A percentile compares a stretch with the other conserved stretches of the same genome.
These are phyloP conservation scores for Colletotrichum gigasporum DNA, from an alignment of 2,329 filamentous ascomycete genomes.

Conservation along the genomic window DNA sequence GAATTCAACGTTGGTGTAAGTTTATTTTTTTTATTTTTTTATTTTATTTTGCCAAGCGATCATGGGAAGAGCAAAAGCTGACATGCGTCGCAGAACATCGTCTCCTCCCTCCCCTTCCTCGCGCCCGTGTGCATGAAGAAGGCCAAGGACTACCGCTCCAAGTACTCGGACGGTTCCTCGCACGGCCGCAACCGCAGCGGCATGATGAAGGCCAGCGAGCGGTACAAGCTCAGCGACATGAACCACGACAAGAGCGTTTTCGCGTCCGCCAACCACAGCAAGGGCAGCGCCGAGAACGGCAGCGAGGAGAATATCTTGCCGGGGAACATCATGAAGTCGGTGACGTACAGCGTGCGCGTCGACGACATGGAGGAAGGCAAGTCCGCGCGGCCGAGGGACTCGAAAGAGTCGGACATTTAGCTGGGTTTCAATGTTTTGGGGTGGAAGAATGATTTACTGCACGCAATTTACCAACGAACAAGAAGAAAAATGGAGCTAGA, in stretches of 20 bases:
- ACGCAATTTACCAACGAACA: neutral
- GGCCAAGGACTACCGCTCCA: slow-evolving; percentile 51
- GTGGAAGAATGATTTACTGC: neutral
- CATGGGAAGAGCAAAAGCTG: neutral
- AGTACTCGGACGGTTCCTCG: slow-evolving; percentile 42
- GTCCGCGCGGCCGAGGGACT: slow-evolving; percentile 1
- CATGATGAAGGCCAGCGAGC: slow-evolving; percentile 40
- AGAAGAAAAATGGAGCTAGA: neutral
- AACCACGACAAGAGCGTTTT: slow-evolving; percentile 43
- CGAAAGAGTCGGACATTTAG: slow-evolving; percentile 1
- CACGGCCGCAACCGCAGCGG: slow-evolving; percentile 34
- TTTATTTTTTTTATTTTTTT: too few relatives aligned
- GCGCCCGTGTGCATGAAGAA: slow-evolving; percentile 54
- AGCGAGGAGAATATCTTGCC: slow-evolving; percentile 52
- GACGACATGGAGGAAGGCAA: slow-evolving; percentile 36
- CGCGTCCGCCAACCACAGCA: slow-evolving; percentile 35
- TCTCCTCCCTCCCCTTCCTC: slow-evolving; percentile 56
- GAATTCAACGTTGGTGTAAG: slow-evolving; percentile 67
- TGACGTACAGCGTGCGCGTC: slow-evolving; percentile 51
- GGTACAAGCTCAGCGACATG: slow-evolving; percentile 50
- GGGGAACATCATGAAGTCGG: slow-evolving; percentile 51
- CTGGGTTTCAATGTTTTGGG: too few relatives aligned
- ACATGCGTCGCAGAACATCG: slow-evolving; percentile 48
- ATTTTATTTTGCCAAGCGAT: too few relatives aligned
- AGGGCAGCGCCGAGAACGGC: slow-evolving; percentile 22